Base-by-base conservation (phyloP, 805 yeast genomes). In the Candida sithepensis region DNA sequence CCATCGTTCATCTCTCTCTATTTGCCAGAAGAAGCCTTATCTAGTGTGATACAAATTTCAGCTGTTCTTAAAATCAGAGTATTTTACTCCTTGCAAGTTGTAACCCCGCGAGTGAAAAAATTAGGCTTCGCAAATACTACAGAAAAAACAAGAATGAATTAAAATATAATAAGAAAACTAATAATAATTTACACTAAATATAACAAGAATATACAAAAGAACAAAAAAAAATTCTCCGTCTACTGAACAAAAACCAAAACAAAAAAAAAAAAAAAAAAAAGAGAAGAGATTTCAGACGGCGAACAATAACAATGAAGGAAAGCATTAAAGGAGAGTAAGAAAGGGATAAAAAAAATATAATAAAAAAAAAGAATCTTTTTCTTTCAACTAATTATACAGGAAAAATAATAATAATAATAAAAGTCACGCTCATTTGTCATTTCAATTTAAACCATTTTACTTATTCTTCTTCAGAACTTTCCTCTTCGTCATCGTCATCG, bases 401-500 rank as follows among this genome's bases (percentile, higher is more conserved):
- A n/a, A n/a, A n/a, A n/a, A n/a, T n/a, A n/a, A n/a, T n/a, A n/a
- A n/a, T n/a, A n/a, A n/a, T n/a, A n/a, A n/a, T n/a, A n/a, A n/a
- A n/a, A n/a, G 40, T 26, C 36, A 33, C 39, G 40, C 43, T 42
- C 10, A 24, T 6, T 24, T 10, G 10, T 24, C 50, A 49, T 50
- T 48, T 37, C 40, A 43, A 16, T 38, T 19, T 14, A 44, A 19
- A 39, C 26, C 21, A 40, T 30, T 43, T 41, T 4, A 28, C 30
- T 47, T 42, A 61, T 43, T 64, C 69, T 47, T 64, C 67, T 50
- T 64, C 67, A 28, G 63, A 57, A 49, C 60, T 53, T 37, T 55
- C 63, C 41, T 57, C 59, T 21, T 60, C 64, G 22, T 56, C 60
- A 66, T 85, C 91, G 69, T 85, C 92, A 66, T 55, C 63, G 40